phyloP scores from a whole-genome alignment of 129 eudicot species.

The Pseudognaphalium luteoalbum region DNA sequence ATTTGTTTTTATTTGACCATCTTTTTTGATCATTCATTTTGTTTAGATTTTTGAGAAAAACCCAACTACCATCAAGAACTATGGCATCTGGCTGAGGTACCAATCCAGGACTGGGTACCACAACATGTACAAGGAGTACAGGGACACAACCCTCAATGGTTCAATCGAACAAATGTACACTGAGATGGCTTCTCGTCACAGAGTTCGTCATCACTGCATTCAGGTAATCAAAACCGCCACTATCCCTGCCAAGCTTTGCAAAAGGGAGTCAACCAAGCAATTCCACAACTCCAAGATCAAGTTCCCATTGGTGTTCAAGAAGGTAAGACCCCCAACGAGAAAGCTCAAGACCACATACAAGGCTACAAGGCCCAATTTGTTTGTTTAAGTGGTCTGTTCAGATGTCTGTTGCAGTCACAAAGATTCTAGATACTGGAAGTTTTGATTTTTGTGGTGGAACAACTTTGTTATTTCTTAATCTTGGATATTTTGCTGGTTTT shows the following conservation, averaged over 20 bases:
- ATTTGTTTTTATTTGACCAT: not conserved
- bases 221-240: conserved; percentile 94
- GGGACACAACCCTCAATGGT: conserved; percentile 85
- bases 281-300: conserved; percentile 85
- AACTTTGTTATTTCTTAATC: conserved; percentile 27
- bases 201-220: conserved; percentile 84
- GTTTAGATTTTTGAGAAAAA: conserved; percentile 75
- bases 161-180: conserved; percentile 91
- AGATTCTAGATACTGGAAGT: conserved; percentile 25
- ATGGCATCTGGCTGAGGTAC: conserved; percentile 88
- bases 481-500: conserved; percentile 31
- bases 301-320: conserved; percentile 83
- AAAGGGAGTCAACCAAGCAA: conserved; percentile 92
- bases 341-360: conserved; percentile 95
- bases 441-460: conserved; percentile 30
- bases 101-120: conserved; percentile 92
- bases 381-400: conserved; percentile 42
- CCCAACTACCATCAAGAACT: conserved; percentile 89
- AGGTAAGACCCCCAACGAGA: conserved; percentile 88
- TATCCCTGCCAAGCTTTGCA: conserved; percentile 89
- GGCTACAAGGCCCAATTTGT: conserved; percentile 91
- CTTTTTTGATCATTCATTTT: not conserved
- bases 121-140: conserved; percentile 96
- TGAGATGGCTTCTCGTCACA: conserved; percentile 97
- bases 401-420: conserved; percentile 22